phyloP scores from a whole-genome alignment of 768 basidiomycete genomes.

The Leucogyrophana mollusca region DNA sequence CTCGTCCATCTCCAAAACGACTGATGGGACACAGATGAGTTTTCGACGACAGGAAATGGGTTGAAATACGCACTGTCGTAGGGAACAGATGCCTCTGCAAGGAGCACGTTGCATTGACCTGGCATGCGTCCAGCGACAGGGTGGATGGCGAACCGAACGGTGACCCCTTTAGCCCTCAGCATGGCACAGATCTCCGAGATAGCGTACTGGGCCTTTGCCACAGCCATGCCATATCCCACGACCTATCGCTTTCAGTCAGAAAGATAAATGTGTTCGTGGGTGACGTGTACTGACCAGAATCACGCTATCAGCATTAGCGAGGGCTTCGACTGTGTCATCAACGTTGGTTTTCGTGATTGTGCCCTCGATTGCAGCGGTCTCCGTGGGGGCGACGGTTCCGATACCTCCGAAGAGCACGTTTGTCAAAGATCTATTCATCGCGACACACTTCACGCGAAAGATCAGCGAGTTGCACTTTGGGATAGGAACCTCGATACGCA shows the following conservation, averaged over 20 bases:
- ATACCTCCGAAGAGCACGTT: slow-evolving; percentile 93
- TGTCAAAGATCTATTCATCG: slow-evolving; percentile 85
- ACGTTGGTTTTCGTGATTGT: slow-evolving; percentile 73
- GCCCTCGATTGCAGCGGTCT: slow-evolving; percentile 79
- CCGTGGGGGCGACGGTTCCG: slow-evolving; percentile 48
- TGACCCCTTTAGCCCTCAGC: slow-evolving; percentile 71
- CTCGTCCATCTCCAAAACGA: slow-evolving; percentile 92
- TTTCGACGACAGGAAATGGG: not conserved
- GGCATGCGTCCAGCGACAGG: slow-evolving; percentile 94
- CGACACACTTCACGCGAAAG: slow-evolving; percentile 62
- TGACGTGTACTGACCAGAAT: slow-evolving; percentile 53
- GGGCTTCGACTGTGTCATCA: slow-evolving; percentile 78
- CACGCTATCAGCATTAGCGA: slow-evolving; percentile 79
- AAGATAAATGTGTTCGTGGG: not conserved
- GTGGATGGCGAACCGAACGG: slow-evolving; percentile 84
- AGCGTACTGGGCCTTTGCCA: slow-evolving; percentile 85
- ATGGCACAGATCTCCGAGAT: slow-evolving; percentile 73
- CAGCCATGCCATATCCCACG: slow-evolving; percentile 90
- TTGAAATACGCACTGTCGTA: slow-evolving; percentile 66
- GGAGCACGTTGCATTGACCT: slow-evolving; percentile 88
- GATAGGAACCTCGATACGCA: slow-evolving; percentile 28
- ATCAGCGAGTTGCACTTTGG: not conserved
- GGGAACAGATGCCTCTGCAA: slow-evolving; percentile 88
- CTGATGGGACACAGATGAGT: slow-evolving; percentile 33
- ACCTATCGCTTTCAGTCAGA: slow-evolving; percentile 41